Percentiles rank a stretch among this genome's conserved stretches.
Evolutionary conservation across 176 grass and related monocot species (phyloP).

Genomic region (Aechmea fasciata): DNA sequence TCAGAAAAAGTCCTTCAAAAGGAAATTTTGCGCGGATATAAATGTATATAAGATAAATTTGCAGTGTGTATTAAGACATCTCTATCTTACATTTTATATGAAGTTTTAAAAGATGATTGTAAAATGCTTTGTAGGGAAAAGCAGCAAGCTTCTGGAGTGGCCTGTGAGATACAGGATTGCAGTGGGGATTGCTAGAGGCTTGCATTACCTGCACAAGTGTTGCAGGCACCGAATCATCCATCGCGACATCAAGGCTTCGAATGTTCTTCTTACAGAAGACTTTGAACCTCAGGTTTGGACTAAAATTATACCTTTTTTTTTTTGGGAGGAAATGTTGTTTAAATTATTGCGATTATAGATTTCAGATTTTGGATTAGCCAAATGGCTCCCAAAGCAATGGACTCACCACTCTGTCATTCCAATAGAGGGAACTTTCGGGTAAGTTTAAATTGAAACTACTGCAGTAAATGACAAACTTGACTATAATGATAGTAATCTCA

Average conservation of each 20-base stretch:
- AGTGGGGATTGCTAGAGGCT: constrained; percentile 62
- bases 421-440: constrained; percentile 96
- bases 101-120: neutral
- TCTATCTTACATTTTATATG: no score
- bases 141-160: constrained; percentile 53
- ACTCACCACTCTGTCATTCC: constrained; percentile 88
- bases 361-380: constrained; percentile 89
- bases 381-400: constrained; percentile 97
- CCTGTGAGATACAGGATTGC: constrained; percentile 67
- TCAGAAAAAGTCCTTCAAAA: no score
- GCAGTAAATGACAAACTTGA: neutral
- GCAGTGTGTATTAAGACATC: no score
- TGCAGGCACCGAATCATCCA: constrained; percentile 87
- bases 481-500: no score
- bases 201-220: constrained; percentile 86
- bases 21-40: no score
- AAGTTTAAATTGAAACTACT: neutral
- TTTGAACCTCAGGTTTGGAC: constrained; percentile 74
- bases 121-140: constrained; percentile 42
- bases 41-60: neutral
- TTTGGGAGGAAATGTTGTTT: neutral
- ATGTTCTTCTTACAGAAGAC: constrained; percentile 66
- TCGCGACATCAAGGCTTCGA: constrained; percentile 85
- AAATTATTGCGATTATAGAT: constrained; percentile 34
- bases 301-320: neutral